Percentiles rank a stretch among this genome's conserved stretches.
phyloP scores from a whole-genome alignment of 2,329 filamentous ascomycete genomes.

The Xylariales sp. region DNA sequence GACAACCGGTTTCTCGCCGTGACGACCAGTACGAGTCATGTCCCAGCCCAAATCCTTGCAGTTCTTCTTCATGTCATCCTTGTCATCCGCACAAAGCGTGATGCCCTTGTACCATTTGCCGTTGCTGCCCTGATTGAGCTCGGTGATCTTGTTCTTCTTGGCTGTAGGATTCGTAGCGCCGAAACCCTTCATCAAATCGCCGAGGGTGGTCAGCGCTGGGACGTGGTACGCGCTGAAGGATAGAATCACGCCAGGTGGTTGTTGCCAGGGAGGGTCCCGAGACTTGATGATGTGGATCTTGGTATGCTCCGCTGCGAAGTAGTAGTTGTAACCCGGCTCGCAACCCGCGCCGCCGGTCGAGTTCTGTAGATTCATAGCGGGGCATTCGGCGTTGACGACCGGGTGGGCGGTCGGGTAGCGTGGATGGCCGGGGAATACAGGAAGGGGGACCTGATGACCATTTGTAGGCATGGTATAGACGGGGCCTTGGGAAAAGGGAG shows the following conservation, averaged over 20 bases:
- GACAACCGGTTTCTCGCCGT: constrained; percentile 48
- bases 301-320: constrained; percentile 54
- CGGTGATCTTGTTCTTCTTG: constrained; percentile 53
- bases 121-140: constrained; percentile 49
- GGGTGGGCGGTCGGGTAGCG: constrained; percentile 40
- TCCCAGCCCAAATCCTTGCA: constrained; percentile 59
- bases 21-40: constrained; percentile 39
- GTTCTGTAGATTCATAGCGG: constrained; percentile 52
- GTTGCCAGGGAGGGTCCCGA: constrained; percentile 48
- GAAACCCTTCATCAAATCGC: constrained; percentile 53
- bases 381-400: constrained; percentile 38
- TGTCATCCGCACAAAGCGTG: constrained; percentile 45
- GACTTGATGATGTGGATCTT: constrained; percentile 56
- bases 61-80: constrained; percentile 41
- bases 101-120: constrained; percentile 57
- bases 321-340: constrained; percentile 60
- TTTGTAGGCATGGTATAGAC: constrained; percentile 15
- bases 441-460: constrained; percentile 16
- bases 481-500: constrained; percentile 15
- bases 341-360: constrained; percentile 52
- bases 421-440: constrained; percentile 20
- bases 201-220: constrained; percentile 47
- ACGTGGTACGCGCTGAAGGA: constrained; percentile 47
- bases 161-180: constrained; percentile 47
- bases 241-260: constrained; percentile 35